phyloP scores from a whole-genome alignment of 1,284 basidiomycete species.

The Pseudozyma flocculosa region DNA sequence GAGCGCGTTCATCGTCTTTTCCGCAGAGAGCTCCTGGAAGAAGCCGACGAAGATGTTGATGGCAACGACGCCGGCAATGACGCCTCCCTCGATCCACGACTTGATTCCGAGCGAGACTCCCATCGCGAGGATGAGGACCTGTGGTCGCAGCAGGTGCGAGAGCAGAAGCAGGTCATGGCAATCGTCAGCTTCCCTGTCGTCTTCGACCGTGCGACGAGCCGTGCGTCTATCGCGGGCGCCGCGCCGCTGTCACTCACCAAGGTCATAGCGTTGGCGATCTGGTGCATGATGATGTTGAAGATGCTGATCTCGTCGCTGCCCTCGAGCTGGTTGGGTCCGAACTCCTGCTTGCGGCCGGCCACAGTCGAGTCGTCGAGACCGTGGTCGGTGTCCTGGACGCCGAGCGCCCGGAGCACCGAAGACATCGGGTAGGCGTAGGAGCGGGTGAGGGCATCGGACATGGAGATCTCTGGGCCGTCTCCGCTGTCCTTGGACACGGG shows the following conservation, averaged over 20 bases:
- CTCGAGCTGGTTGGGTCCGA: conserved; percentile 52
- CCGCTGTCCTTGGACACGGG: background rate
- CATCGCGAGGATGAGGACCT: conserved; percentile 64
- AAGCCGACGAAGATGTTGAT: conserved; percentile 63
- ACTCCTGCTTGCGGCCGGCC: conserved; percentile 33
- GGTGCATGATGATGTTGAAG: conserved; percentile 45
- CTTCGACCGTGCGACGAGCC: too few relatives aligned
- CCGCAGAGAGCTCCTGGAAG: conserved; percentile 65
- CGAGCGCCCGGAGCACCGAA: conserved; percentile 22
- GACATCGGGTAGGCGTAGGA: background rate
- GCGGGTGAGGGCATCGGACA: background rate
- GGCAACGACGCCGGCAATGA: conserved; percentile 67
- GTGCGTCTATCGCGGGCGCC: too few relatives aligned
- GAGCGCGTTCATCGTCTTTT: conserved; percentile 67
- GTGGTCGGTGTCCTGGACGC: conserved; percentile 32
- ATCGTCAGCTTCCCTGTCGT: too few relatives aligned
- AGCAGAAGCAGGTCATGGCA: too few relatives aligned
- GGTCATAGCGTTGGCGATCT: conserved; percentile 58
- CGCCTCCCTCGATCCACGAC: conserved; percentile 69
- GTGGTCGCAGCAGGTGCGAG: too few relatives aligned
- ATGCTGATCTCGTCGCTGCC: conserved; percentile 48
- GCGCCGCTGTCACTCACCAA: conserved; percentile 35
- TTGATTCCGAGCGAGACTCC: conserved; percentile 65
- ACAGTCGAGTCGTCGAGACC: conserved; percentile 41
- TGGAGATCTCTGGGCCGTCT: background rate